phyloP scores from a whole-genome alignment of 2,329 filamentous ascomycete species.

The Onygenales sp. region DNA sequence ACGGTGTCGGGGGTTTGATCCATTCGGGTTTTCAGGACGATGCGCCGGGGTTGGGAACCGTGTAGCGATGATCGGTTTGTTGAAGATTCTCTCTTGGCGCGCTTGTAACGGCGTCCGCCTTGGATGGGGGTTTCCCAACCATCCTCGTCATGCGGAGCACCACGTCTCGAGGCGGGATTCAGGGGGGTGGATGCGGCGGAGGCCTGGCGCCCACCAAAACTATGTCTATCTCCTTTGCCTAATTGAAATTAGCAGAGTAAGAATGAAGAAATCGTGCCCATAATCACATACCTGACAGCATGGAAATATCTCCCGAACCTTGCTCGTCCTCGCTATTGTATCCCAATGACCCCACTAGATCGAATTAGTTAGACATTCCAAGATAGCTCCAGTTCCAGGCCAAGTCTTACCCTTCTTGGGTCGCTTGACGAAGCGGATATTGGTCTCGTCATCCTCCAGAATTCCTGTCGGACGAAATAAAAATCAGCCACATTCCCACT shows the following conservation, averaged over 20 bases:
- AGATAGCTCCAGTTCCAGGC: background rate
- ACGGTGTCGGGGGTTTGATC: conserved; percentile 33
- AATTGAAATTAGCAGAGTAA: background rate
- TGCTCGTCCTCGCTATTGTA: too few species aligned
- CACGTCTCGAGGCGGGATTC: conserved; percentile 26
- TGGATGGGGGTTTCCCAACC: conserved; percentile 29
- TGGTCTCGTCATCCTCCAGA: conserved; percentile 38
- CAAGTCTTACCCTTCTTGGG: conserved; percentile 30
- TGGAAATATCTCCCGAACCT: background rate
- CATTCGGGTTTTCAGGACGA: conserved; percentile 36
- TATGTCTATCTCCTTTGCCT: background rate
- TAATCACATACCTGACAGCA: background rate
- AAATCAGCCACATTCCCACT: conserved; percentile 3
- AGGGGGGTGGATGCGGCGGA: conserved; percentile 29
- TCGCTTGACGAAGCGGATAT: conserved; percentile 34
- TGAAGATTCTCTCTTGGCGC: conserved; percentile 28
- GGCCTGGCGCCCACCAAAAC: conserved; percentile 14
- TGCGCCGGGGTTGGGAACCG: conserved; percentile 20
- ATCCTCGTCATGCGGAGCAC: conserved; percentile 30
- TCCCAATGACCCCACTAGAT: too few species aligned
- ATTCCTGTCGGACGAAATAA: conserved; percentile 25
- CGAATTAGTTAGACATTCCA: background rate
- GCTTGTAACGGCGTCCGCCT: conserved; percentile 29
- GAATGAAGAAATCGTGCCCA: too few species aligned
- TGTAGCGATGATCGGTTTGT: conserved; percentile 25